Base-by-base conservation (phyloP, 768 basidiomycete species). In the Exidia glandulosa region DNA sequence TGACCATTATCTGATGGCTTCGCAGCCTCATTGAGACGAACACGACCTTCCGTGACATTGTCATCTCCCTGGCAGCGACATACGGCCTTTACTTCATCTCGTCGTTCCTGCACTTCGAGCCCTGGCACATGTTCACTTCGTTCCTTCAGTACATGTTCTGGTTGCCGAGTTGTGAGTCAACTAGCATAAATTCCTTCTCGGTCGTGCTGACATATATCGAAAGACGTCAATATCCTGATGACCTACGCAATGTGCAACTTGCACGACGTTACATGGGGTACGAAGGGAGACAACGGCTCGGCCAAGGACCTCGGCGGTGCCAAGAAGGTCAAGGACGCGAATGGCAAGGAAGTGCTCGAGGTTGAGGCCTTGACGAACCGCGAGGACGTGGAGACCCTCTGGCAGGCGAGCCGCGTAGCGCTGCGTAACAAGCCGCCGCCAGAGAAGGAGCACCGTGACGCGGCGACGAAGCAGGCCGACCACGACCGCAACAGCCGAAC, bases 101-200 rank as follows among this genome's bases (percentile, higher is more conserved):
- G 61, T 91, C 88, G 7, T 74, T 95, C 71, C 84, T 98, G 74
- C 90, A 94, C 66, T 73, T 92, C 36, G 94, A 98, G 70, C 94
- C 94, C 0, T 95, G 93, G 92, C 94, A 97, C 79, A 88, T 97
- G 83, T 81, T 97, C 73, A 95, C 94, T 13, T 90, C 86, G 59
- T 93, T 94, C 78, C 67, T 84, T 54, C 89, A 94, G 71, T 98
- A 95, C 73, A 80, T 96, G 79, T 89, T 96, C 79, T 80, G 94
- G 65, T 78, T 93, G 37, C 92, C 92, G 59, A 80, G 79, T 63
- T 85, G 82, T 84, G 62, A 73, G 82, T 75, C 25, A 25, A 14
- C 14, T 41, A 16, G 13, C 29, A 4, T 32, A 60, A 50, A 16
- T 16, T 37, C 19, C 47, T 23, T 58, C 61, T 12, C 4, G 6